phyloP scores from a whole-genome alignment of 2,329 filamentous ascomycete genomes.

The Westerdykella aurantiaca region DNA sequence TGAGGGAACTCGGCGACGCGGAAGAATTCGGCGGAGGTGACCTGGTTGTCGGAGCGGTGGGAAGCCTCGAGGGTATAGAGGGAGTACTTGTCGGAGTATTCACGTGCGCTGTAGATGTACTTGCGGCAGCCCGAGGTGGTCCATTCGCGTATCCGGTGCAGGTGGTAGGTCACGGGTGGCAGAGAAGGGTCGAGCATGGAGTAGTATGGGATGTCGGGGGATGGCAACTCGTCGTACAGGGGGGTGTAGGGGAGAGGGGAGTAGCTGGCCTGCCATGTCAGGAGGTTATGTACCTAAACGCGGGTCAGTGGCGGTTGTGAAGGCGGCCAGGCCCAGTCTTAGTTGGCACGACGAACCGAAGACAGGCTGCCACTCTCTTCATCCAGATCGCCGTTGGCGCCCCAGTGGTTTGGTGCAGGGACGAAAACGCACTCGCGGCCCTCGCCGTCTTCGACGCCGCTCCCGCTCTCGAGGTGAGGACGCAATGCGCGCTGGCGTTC shows the following conservation, averaged over 20 bases:
- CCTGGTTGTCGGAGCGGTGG: slow-evolving; percentile 29
- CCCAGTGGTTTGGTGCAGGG: slow-evolving; percentile 35
- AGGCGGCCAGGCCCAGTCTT: background rate
- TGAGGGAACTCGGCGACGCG: slow-evolving; percentile 31
- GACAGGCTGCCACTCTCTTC: slow-evolving; percentile 35
- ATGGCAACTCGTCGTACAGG: slow-evolving; percentile 29
- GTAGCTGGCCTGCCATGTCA: slow-evolving; percentile 34
- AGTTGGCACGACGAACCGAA: slow-evolving; percentile 20
- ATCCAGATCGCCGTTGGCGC: slow-evolving; percentile 33
- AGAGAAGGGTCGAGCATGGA: slow-evolving; percentile 28
- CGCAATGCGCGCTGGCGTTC: slow-evolving; percentile 31
- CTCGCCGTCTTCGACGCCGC: slow-evolving; percentile 30
- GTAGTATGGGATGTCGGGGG: slow-evolving; percentile 30
- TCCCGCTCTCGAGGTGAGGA: slow-evolving; percentile 34
- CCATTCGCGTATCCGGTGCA: slow-evolving; percentile 36
- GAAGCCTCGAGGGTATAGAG: slow-evolving; percentile 33
- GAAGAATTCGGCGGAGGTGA: slow-evolving; percentile 33
- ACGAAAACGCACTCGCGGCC: slow-evolving; percentile 35
- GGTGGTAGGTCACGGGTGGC: slow-evolving; percentile 30
- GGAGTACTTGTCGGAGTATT: slow-evolving; percentile 32
- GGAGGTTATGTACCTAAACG: slow-evolving; percentile 30
- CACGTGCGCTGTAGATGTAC: slow-evolving; percentile 34
- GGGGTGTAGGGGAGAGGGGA: slow-evolving; percentile 30
- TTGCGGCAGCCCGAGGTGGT: slow-evolving; percentile 29
- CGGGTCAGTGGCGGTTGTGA: background rate